Conservation (phyloP, 2,329 filamentous ascomycete species). For the Fusarium napiforme region DNA sequence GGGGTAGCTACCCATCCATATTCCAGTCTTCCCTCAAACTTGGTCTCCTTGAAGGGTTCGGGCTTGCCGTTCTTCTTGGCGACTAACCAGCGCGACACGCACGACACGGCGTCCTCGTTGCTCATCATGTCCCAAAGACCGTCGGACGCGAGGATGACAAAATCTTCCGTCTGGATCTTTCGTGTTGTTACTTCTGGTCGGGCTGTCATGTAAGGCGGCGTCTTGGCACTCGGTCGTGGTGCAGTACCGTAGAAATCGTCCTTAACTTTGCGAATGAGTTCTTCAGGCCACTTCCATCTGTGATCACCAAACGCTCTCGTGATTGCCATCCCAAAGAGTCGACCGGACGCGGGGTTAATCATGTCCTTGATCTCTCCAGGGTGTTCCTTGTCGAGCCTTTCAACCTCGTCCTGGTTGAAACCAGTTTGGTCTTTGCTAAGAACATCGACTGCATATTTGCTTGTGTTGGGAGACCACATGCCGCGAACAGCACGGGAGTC, state of each 20-base stretch:
- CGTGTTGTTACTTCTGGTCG: conserved; percentile 72
- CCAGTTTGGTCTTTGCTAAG: conserved; percentile 75
- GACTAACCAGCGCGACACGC: conserved; percentile 65
- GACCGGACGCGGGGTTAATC: conserved; percentile 58
- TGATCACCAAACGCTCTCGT: conserved; percentile 76
- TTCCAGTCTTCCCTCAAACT: conserved; percentile 28
- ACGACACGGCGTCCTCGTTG: conserved; percentile 66
- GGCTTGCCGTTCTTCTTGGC: conserved; percentile 42
- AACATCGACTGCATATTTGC: conserved; percentile 61
- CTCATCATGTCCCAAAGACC: conserved; percentile 73
- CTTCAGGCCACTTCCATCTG: conserved; percentile 72
- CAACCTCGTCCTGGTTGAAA: conserved; percentile 67
- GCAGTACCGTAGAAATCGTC: conserved; percentile 61
- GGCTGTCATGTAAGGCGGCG: conserved; percentile 75
- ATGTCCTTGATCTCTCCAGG: conserved; percentile 70
- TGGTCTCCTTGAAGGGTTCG: conserved; percentile 37
- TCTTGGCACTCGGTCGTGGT: conserved; percentile 57
- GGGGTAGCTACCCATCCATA: conserved; percentile 44
- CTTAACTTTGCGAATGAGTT: conserved; percentile 49
- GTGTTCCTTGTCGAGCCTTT: conserved; percentile 66
- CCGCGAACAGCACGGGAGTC: conserved; percentile 76
- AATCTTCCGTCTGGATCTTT: conserved; percentile 60
- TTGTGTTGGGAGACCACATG: conserved; percentile 52
- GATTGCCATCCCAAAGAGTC: conserved; percentile 69
- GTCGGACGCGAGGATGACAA: conserved; percentile 74